Evolutionary conservation across 2,329 filamentous ascomycete genomes (phyloP).

Genomic region (Drechslerella coelobrocha): DNA sequence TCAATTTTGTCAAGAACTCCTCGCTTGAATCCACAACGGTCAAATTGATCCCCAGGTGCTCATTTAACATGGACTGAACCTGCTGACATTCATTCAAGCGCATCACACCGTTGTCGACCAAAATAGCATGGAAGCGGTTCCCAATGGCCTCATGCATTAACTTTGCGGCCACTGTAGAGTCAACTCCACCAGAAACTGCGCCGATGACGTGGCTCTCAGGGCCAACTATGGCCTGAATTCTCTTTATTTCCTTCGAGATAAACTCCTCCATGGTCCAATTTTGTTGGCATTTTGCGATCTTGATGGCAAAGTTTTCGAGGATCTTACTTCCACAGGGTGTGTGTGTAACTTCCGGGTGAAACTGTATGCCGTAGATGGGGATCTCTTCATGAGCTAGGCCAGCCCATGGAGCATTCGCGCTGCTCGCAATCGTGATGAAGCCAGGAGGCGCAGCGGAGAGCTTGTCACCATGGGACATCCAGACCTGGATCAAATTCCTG

Average conservation of each 20-base stretch:
- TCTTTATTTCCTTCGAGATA: constrained; percentile 76
- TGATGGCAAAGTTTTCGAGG: constrained; percentile 81
- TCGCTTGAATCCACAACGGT: constrained; percentile 82
- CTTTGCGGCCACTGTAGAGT: constrained; percentile 84
- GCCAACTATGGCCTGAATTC: constrained; percentile 83
- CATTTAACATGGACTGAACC: constrained; percentile 78
- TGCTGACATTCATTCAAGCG: constrained; percentile 81
- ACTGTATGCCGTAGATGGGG: constrained; percentile 72
- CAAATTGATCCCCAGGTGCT: constrained; percentile 87
- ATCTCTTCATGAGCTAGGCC: constrained; percentile 73
- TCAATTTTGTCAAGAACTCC: constrained; percentile 76
- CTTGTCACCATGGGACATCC: constrained; percentile 92
- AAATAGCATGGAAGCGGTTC: constrained; percentile 80
- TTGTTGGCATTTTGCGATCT: constrained; percentile 76
- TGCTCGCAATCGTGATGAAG: constrained; percentile 77
- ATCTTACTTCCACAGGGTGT: constrained; percentile 73
- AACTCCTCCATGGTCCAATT: constrained; percentile 91
- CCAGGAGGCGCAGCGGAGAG: constrained; percentile 74
- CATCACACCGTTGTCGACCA: constrained; percentile 87
- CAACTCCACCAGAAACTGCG: constrained; percentile 82
- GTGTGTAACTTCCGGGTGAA: constrained; percentile 85
- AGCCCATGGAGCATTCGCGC: constrained; percentile 77
- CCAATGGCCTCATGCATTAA: constrained; percentile 87
- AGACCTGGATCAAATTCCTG: constrained; percentile 61
- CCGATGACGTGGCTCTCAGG: constrained; percentile 81